Conservation (phyloP, 257 asterid species). For the Knoxia roxburghii region DNA sequence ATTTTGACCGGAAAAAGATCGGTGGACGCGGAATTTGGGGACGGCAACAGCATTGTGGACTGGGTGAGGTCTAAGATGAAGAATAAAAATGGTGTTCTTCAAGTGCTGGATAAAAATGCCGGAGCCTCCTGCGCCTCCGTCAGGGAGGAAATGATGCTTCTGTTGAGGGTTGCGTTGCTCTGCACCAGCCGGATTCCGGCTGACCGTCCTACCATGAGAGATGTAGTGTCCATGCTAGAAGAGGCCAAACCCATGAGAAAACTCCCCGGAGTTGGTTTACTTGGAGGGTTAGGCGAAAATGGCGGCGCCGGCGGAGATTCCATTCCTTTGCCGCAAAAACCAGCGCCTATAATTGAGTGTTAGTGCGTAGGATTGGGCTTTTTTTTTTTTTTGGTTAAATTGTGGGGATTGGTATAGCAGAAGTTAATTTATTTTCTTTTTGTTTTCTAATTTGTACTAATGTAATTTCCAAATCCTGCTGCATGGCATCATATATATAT, state of each 20-base stretch:
- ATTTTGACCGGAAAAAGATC: conserved; percentile 71
- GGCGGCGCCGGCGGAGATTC: conserved; percentile 27
- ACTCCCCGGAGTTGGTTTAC: conserved; percentile 22
- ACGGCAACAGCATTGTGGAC: conserved; percentile 80
- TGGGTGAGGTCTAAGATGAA: conserved; percentile 66
- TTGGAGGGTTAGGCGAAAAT: conserved; percentile 12
- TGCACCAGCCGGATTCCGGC: conserved; percentile 84
- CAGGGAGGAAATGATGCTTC: conserved; percentile 78
- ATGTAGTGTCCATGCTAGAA: conserved; percentile 77
- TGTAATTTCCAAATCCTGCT: conserved; percentile 10
- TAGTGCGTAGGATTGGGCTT: conserved; percentile 28
- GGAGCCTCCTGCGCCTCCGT: conserved; percentile 63
- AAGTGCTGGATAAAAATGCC: conserved; percentile 58
- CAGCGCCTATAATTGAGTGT: conserved; percentile 30
- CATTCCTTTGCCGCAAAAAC: conserved; percentile 33
- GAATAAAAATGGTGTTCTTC: conserved; percentile 33
- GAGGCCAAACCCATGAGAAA: conserved; percentile 78
- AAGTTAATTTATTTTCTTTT: conserved; percentile 6
- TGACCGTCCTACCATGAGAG: conserved; percentile 92
- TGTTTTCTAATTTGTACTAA: neutral
- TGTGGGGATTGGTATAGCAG: conserved; percentile 33
- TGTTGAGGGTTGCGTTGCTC: conserved; percentile 74
- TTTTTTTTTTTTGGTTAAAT: conserved; percentile 9
- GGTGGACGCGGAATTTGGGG: conserved; percentile 77
- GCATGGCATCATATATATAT: too few relatives aligned